Conservation (phyloP, 345 rosid species). For the Eucalyptus pumila region DNA sequence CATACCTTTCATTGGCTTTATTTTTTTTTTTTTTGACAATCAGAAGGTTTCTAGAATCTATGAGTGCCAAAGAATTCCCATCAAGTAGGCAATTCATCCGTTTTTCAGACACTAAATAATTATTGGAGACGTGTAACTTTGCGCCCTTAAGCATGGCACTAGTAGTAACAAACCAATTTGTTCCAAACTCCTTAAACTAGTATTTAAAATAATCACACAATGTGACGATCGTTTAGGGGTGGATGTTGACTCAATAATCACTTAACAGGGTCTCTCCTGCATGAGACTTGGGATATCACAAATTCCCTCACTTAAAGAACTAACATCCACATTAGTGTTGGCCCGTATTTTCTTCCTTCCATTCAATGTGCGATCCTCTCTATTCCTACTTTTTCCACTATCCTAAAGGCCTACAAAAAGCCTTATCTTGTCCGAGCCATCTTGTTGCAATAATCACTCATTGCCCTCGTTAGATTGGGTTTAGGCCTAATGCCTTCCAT, state of each 20-base stretch:
- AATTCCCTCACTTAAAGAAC: not conserved
- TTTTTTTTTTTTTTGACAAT: not conserved
- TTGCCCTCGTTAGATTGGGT: not conserved
- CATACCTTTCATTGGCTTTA: not conserved
- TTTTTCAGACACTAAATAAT: not conserved
- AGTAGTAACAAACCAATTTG: not conserved
- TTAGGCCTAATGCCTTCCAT: not conserved
- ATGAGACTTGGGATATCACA: not conserved
- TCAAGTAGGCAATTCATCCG: not conserved
- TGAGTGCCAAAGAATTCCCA: not conserved
- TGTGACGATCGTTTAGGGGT: not conserved
- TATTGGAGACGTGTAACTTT: not conserved
- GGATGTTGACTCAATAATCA: not conserved
- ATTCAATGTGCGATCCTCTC: not conserved
- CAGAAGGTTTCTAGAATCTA: not conserved
- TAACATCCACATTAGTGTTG: not conserved
- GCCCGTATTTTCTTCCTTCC: not conserved
- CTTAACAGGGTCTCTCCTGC: not conserved
- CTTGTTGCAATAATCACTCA: not conserved
- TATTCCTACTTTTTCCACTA: rapidly evolving
- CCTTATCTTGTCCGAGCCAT: not conserved
- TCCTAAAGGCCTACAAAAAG: not conserved
- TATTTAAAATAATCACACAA: not conserved
- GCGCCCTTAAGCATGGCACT: not conserved
- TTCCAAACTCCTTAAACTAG: not conserved